Conservation (phyloP, 2,329 filamentous ascomycete genomes). For the Phaeosphaeria sp. region DNA sequence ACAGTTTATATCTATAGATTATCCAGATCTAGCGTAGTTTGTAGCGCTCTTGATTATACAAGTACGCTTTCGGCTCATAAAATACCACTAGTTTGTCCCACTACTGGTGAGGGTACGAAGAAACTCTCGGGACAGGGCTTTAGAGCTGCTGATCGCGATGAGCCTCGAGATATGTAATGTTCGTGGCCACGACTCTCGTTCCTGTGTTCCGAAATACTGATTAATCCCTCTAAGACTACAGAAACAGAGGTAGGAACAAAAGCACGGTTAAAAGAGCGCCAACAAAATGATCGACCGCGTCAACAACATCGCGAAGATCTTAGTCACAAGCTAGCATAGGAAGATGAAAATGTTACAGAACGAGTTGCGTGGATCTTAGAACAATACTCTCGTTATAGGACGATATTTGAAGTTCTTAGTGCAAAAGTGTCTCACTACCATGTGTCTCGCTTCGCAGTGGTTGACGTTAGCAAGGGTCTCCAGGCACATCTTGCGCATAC, state of each 20-base stretch:
- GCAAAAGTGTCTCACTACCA: background rate
- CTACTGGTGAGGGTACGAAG: background rate
- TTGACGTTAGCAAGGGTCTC: too few species aligned
- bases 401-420: conserved; percentile 3
- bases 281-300: conserved; percentile 2
- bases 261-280: background rate
- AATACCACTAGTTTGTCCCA: conserved; percentile 1
- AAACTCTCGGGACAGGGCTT: conserved; percentile 1
- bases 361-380: background rate
- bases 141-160: background rate
- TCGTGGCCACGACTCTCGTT: background rate
- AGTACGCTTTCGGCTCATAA: background rate
- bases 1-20: background rate
- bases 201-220: background rate
- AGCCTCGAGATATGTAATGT: background rate
- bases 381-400: background rate
- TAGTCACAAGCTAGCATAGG: background rate
- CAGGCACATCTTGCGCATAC: too few species aligned
- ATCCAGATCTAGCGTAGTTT: background rate
- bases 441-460: conserved; percentile 1
- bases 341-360: background rate
- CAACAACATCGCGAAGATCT: conserved; percentile 1
- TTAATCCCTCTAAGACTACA: background rate
- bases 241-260: conserved; percentile 2
- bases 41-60: background rate